Conservation (phyloP, 805 yeast genomes). For the Candida patagonica region DNA sequence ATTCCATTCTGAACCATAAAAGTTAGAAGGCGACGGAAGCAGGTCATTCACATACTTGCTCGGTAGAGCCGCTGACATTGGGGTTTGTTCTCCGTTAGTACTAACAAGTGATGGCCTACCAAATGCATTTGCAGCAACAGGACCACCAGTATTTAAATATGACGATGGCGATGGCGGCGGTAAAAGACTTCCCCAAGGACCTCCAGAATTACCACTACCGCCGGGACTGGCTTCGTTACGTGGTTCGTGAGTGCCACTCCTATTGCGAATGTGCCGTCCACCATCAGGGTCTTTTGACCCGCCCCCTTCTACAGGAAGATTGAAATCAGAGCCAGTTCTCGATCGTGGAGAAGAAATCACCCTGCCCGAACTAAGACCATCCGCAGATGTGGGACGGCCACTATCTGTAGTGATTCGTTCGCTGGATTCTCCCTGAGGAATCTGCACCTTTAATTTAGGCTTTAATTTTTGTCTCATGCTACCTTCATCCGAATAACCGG, state of each 20-base stretch:
- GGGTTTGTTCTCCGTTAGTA: conserved; percentile 53
- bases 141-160: conserved; percentile 19
- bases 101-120: conserved; percentile 20
- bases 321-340: not conserved
- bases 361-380: not conserved
- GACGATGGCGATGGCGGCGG: conserved; percentile 30
- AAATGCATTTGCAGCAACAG: conserved; percentile 30
- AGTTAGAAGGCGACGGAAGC: conserved; percentile 74
- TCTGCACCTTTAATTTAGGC: conserved; percentile 32
- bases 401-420: conserved; percentile 6
- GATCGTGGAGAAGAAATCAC: not conserved
- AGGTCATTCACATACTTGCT: conserved; percentile 62
- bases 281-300: conserved; percentile 1
- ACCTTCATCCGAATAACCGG: not conserved
- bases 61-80: conserved; percentile 59
- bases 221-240: not conserved
- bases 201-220: conserved; percentile 10
- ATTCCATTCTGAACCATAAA: conserved; percentile 55
- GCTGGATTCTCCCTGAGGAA: conserved; percentile 24
- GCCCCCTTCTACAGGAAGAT: not conserved
- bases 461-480: no score
- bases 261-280: conserved; percentile 9
- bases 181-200: conserved; percentile 21
- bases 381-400: conserved; percentile 1
- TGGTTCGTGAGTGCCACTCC: no score